Evolutionary conservation across 352 stramenopile genomes (phyloP), one percentile per base, ranked within the genome.

Genomic region (Pythium grandisporangium): DNA sequence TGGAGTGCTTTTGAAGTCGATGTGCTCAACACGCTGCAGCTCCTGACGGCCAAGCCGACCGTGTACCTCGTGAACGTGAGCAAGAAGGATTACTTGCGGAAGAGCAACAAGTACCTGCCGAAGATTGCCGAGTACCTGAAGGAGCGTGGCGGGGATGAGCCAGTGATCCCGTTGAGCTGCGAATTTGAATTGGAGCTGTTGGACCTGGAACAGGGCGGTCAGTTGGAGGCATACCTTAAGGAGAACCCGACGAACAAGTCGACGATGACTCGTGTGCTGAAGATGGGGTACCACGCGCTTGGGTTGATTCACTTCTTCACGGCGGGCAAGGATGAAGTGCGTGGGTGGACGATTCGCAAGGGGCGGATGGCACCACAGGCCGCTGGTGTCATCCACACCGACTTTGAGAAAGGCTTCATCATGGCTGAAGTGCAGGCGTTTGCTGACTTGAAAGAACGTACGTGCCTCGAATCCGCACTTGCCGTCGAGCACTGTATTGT

Each of bases 391-490:
- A 99, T 99, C 75, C 97, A 99, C 74, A 95, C 90, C 30, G 97
- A 99, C 68, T 99, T 99, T 55, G 97, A 99, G 77, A 92, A 97
- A 64, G 96, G 96, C 44, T 99, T 99, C 66, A 99, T 99, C 62
- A 96, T 89, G 63, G 93, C 93, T 22, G 82, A 95, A 74, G 78
- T 91, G 7, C 76, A 90, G 62, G 55, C 77, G 10, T 95, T 92
- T 48, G 76, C 76, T n/a, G 81, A 93, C 58, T 49, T 93, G 47
- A 93, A 93, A 80, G 81, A 93, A 48, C 51, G 80, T 89, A 81
- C 45, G 79, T 84, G 45, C n/a, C n/a, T n/a, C n/a, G n/a, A n/a
- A n/a, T n/a, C n/a, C n/a, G n/a, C n/a, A n/a, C n/a, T n/a, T n/a
- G n/a, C n/a, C n/a, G n/a, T n/a, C n/a, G n/a, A n/a, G n/a, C n/a